These are phyloP conservation scores for Epichloe gansuensis DNA, from an alignment of 2,329 filamentous ascomycete species.

Conservation along the genomic window DNA sequence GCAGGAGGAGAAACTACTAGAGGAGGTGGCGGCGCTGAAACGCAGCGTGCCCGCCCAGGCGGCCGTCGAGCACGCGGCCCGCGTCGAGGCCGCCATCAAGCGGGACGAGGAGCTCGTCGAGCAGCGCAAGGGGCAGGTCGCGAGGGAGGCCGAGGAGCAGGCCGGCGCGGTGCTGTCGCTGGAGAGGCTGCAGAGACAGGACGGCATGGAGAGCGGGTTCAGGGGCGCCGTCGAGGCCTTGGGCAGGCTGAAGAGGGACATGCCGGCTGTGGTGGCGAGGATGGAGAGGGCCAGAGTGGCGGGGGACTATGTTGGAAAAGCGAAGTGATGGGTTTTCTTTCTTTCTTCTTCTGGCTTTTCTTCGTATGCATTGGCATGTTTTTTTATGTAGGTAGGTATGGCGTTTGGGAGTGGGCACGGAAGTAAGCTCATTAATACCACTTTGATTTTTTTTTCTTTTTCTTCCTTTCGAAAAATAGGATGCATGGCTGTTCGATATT, in stretches of 20 bases:
- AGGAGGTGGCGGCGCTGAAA: slow-evolving; percentile 50
- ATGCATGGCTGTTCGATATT: no score
- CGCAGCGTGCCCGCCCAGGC: slow-evolving; percentile 34
- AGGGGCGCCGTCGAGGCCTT: slow-evolving; percentile 35
- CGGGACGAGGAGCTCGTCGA: slow-evolving; percentile 35
- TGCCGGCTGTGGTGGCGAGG: slow-evolving; percentile 49
- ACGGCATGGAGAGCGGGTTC: slow-evolving; percentile 32
- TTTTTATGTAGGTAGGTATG: background rate
- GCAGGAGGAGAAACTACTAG: slow-evolving; percentile 50
- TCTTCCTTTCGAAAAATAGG: no score
- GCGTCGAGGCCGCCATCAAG: slow-evolving; percentile 24
- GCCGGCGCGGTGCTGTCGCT: slow-evolving; percentile 18
- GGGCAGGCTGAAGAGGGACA: slow-evolving; percentile 41
- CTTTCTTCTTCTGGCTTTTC: background rate
- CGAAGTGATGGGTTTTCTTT: slow-evolving; percentile 6
- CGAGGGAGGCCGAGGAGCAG: slow-evolving; percentile 11
- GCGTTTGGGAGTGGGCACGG: background rate
- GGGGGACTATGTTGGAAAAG: slow-evolving; percentile 40
- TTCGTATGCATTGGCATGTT: background rate
- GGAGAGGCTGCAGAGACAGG: slow-evolving; percentile 28
- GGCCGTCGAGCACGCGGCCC: slow-evolving; percentile 29
- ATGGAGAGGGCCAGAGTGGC: slow-evolving; percentile 52
- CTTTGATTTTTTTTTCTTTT: background rate
- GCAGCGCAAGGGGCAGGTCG: slow-evolving; percentile 12
- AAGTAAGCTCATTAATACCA: background rate